Conservation (phyloP, 768 basidiomycete genomes). For the Tephrocybe sp. region DNA sequence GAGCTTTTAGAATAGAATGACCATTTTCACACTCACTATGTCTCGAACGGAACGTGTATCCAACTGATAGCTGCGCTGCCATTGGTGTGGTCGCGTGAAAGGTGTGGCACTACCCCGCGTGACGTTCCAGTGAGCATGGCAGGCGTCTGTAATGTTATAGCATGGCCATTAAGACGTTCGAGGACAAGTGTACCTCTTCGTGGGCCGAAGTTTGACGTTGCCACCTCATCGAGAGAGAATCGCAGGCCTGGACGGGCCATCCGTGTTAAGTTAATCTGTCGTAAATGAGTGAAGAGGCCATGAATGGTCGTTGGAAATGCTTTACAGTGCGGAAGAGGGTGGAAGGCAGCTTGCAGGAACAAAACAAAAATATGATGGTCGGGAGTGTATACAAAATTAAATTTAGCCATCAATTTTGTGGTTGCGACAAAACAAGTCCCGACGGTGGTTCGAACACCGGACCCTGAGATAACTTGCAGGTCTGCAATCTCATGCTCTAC, state of each 20-base stretch:
- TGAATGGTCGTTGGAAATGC: neutral
- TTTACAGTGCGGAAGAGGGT: neutral
- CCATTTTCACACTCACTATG: conserved; percentile 56
- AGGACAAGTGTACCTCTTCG: conserved; percentile 31
- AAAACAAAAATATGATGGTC: neutral
- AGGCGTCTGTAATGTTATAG: conserved; percentile 55
- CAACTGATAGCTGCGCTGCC: conserved; percentile 51
- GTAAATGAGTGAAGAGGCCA: neutral
- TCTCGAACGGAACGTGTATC: conserved; percentile 74
- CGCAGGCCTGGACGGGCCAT: conserved; percentile 6
- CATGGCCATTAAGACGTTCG: conserved; percentile 7
- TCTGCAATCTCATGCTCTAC: conserved; percentile 18
- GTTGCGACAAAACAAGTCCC: conserved; percentile 4
- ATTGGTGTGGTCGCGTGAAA: conserved; percentile 60
- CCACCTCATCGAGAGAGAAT: neutral
- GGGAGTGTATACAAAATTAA: no score
- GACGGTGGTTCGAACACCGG: conserved; percentile 17
- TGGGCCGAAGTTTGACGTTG: conserved; percentile 24
- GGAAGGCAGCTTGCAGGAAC: neutral
- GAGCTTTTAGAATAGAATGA: neutral
- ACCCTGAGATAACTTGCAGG: conserved; percentile 5
- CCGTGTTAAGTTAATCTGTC: neutral
- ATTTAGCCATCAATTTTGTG: no score
- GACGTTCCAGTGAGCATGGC: conserved; percentile 60
- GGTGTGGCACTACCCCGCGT: conserved; percentile 72